A percentile compares a stretch with the other conserved stretches of the same genome.
Conservation (phyloP, 805 yeast genomes). For the Metschnikowia sp. region DNA sequence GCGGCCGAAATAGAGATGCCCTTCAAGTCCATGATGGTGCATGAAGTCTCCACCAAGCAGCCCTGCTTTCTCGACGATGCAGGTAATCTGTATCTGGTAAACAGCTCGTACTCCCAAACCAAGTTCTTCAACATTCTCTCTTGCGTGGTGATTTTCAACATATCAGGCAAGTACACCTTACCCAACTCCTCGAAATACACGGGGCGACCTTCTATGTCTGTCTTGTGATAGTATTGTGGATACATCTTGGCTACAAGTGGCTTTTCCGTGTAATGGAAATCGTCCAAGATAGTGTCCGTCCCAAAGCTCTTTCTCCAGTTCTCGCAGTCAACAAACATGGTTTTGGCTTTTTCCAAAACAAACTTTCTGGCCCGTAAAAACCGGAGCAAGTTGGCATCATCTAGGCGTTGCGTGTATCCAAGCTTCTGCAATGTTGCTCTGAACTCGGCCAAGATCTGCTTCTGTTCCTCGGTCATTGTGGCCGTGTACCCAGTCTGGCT, state of each 20-base stretch:
- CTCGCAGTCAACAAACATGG: slow-evolving; percentile 85
- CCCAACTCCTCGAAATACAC: slow-evolving; percentile 94
- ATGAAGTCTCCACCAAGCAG: slow-evolving; percentile 84
- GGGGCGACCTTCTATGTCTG: slow-evolving; percentile 96
- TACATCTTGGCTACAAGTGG: slow-evolving; percentile 82
- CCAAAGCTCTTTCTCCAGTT: slow-evolving; percentile 89
- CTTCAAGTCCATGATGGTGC: slow-evolving; percentile 92
- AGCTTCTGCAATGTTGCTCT: slow-evolving; percentile 53
- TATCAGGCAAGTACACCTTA: slow-evolving; percentile 79
- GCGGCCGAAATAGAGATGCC: slow-evolving; percentile 87
- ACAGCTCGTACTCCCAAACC: slow-evolving; percentile 97
- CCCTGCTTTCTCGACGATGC: slow-evolving; percentile 88
- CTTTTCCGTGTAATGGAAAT: slow-evolving; percentile 92
- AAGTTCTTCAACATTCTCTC: slow-evolving; percentile 94
- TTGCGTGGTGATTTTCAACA: slow-evolving; percentile 90
- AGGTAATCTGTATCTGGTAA: slow-evolving; percentile 79
- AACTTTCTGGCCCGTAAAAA: slow-evolving; percentile 95
- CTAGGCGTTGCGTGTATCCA: slow-evolving; percentile 76
- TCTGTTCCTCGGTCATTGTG: slow-evolving; percentile 66
- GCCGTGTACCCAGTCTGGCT: slow-evolving; percentile 78
- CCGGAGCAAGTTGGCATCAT: slow-evolving; percentile 79
- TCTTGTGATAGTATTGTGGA: slow-evolving; percentile 97
- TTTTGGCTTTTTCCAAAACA: slow-evolving; percentile 71
- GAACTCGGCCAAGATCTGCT: slow-evolving; percentile 53
- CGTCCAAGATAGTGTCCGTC: slow-evolving; percentile 78